Base-by-base conservation (phyloP, 192 early-diverging fungal species). In the Cetraspora pellucida region DNA sequence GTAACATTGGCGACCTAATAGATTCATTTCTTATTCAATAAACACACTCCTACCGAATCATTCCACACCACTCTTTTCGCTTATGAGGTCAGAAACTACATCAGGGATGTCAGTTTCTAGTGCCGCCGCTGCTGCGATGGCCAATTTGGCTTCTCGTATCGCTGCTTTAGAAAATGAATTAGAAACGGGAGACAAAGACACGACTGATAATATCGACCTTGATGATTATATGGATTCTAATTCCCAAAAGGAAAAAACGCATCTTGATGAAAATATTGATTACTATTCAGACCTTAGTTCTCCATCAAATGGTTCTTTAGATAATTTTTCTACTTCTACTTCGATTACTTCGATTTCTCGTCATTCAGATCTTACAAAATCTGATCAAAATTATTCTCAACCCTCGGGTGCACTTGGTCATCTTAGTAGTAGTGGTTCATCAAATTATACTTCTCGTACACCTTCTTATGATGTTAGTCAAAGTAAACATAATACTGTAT, bases 121-220 rank as follows among this genome's bases (percentile, higher is more conserved):
- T 37, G 17, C 21, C 23, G n/a, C 68, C 17, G 44, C 68, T 13
- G 46, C 68, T 10, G 68, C 68, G 8, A 27, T 71, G 21, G 69
- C 47, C 21, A 5, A 28, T 21, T 71, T 71, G 21, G 50, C 69
- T 13, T 69, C 67, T 52, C 45, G 47, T 37, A 71, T 71, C 13
- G 47, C 69, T 71, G 69, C 69, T 71, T 71, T 71, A 71, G 47
- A 71, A 47, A 27, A 49, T 2, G 69, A 71, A 23, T n/a, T 71
- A 37, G 69, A 54, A 37, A 71, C 46, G 47, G 69, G 30, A n/a
- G 69, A 47, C 6, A 71, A 71, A 19, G 49, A 54, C 1, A 54
- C 27, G 46, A 45, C n/a, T 27, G 67, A 69, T 47, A 69, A 69
- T 21, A 46, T 49, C 14, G 46, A 69, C 11, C 37, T 19, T 9